Evolutionary conservation across 2,329 filamentous ascomycete species (phyloP).

Genomic region (Mycocentrospora acerina): DNA sequence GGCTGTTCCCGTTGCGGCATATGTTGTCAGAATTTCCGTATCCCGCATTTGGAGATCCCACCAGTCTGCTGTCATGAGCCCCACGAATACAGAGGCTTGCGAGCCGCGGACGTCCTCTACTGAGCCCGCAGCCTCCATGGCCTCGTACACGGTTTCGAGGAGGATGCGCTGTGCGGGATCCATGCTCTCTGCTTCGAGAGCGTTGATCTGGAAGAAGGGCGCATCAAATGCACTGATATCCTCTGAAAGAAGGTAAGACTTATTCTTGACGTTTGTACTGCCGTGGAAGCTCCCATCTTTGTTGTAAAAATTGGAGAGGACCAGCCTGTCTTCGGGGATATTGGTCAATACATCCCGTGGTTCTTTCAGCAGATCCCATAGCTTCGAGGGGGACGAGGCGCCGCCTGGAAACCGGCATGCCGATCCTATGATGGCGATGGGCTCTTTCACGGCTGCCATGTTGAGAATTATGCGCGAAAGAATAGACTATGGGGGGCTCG

Average conservation of each 20-base stretch:
- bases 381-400: conserved; percentile 22
- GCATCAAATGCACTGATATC: conserved; percentile 16
- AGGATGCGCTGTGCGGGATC: conserved; percentile 25
- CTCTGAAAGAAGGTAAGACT: too few species aligned
- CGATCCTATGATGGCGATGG: conserved; percentile 7
- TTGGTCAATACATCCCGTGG: conserved; percentile 29
- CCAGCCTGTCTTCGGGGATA: too few species aligned
- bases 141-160: conserved; percentile 21
- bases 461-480: too few species aligned
- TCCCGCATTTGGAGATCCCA: conserved; percentile 1
- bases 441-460: too few species aligned
- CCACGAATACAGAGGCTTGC: conserved; percentile 9
- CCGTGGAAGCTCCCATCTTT: too few species aligned
- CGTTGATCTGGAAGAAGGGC: conserved; percentile 20
- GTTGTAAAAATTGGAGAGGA: too few species aligned
- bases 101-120: conserved; percentile 10
- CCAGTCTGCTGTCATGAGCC: conserved; percentile 10
- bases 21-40: conserved; percentile 1
- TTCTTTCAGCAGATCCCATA: conserved; percentile 34
- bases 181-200: conserved; percentile 17
- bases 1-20: conserved; percentile 27
- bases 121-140: conserved; percentile 10
- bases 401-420: conserved; percentile 32
- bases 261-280: too few species aligned
- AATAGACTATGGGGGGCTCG: too few species aligned